Base-by-base conservation (phyloP, 805 yeast genomes). In the Hanseniaspora mollemarum region DNA sequence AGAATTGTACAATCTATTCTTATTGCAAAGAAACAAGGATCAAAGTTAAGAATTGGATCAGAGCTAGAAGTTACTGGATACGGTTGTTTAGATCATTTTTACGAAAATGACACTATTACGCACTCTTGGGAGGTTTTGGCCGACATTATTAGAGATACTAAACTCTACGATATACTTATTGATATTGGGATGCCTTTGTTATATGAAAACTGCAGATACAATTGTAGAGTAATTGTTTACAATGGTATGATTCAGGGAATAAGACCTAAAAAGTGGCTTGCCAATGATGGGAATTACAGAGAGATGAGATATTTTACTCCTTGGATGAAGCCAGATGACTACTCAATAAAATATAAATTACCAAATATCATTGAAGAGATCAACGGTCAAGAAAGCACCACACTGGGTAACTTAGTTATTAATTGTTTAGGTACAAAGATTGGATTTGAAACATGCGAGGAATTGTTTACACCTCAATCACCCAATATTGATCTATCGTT, bases 381-480 rank as follows among this genome's bases (percentile, higher is more conserved):
- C 43, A 77, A 88, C 0, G 81, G 80, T 16, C 95, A 87, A 64
- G 56, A 65, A 24, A 65, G 70, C 12, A 94, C 86, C 13, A 76
- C 75, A 26, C 80, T 92, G 66, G 99, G 99, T 46, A 97, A 92
- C 70, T 94, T 94, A 51, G 83, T 86, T 3, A 70, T 92, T 40
- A 77, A 83, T 48, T 83, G 96, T 1, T 62, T 78, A 53, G 96
- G 88, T 59, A 87, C 97, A 0, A 80, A 83, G 40, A 73, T 92
- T 51, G 99, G 99, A n/a, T 86, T 90, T 41, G 99, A 92, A 66
- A 94, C 99, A 0, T 92, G 99, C 65, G 99, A 92, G 64, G 99
- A 92, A 66, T 71, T 92, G 52, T 92, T 92, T 66, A 92, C 99
- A 0, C 98, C 99, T 1, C 82, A 86, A 56, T 80, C 95, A 3